Percentiles rank a stretch among this genome's conserved stretches.
Conservation (phyloP, 129 eudicot genomes). For the Erigeron canadensis region DNA sequence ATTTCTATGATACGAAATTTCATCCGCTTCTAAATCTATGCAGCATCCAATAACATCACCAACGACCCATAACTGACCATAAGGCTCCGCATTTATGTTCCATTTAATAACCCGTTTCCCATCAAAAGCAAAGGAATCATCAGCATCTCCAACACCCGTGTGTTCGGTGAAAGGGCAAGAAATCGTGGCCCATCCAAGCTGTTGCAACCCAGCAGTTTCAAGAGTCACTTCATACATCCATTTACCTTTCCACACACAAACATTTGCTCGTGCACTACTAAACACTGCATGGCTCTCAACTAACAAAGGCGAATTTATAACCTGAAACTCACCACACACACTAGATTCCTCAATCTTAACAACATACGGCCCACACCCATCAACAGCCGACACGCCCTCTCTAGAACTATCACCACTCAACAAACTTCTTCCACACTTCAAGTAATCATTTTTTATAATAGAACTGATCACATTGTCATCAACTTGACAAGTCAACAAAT, state of each 20-base stretch:
- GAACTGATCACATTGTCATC: constrained; percentile 56
- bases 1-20: constrained; percentile 68
- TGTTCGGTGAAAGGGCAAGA: constrained; percentile 80
- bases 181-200: constrained; percentile 94
- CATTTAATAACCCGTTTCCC: constrained; percentile 90
- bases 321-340: constrained; percentile 77
- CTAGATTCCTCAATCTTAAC: constrained; percentile 79
- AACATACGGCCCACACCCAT: constrained; percentile 36
- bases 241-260: constrained; percentile 98
- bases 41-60: constrained; percentile 99
- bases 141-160: constrained; percentile 97
- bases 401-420: constrained; percentile 25
- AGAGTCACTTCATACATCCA: constrained; percentile 99
- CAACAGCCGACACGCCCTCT: constrained; percentile 69
- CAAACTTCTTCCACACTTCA: constrained; percentile 33
- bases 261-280: constrained; percentile 83
- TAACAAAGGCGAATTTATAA: constrained; percentile 55
- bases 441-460: constrained; percentile 52
- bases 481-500: constrained; percentile 45
- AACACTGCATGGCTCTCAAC: constrained; percentile 84
- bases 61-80: constrained; percentile 94
- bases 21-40: constrained; percentile 78
- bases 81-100: constrained; percentile 71
- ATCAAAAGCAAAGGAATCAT: constrained; percentile 93
- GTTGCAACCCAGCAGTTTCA: constrained; percentile 91